These are phyloP conservation scores for Plasmodium blacklocki DNA, from an alignment of 169 alveolate genomes.

Conservation along the genomic window DNA sequence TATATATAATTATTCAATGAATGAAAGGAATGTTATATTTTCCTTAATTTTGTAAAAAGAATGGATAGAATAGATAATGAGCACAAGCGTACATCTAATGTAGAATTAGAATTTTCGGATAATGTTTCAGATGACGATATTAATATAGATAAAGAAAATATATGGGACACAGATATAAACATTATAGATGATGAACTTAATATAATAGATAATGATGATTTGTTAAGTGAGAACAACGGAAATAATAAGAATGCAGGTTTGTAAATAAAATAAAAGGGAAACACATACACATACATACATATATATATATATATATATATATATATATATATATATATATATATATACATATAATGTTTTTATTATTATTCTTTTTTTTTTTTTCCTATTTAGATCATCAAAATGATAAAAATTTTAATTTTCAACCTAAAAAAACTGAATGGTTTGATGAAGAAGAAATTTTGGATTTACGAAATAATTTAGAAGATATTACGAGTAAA, in stretches of 20 bases:
- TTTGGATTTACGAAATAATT: no score
- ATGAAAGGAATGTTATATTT: neutral
- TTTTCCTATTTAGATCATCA: no score
- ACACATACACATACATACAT: neutral
- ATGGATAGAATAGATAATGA: slow-evolving; percentile 28
- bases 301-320: neutral
- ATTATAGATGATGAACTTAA: slow-evolving; percentile 50
- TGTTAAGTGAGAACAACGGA: neutral
- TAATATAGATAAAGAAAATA: slow-evolving; percentile 40
- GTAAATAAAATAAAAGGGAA: neutral
- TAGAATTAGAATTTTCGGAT: slow-evolving; percentile 29
- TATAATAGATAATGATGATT: slow-evolving; percentile 9
- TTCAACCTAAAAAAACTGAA: no score
- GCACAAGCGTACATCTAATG: neutral
- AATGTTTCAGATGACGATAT: slow-evolving; percentile 33
- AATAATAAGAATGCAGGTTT: slow-evolving; percentile 17
- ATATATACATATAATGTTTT: neutral
- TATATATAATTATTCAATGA: neutral
- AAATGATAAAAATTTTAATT: no score
- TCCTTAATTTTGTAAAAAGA: neutral
- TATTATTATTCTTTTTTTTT: neutral
- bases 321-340: neutral
- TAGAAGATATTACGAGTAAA: no score
- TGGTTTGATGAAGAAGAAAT: no score
- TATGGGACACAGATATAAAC: slow-evolving; percentile 44